Percentiles rank a stretch among this genome's conserved stretches.
Evolutionary conservation across 1,284 basidiomycete genomes (phyloP).

Genomic region (Cutaneotrichosporon cyanovorans): DNA sequence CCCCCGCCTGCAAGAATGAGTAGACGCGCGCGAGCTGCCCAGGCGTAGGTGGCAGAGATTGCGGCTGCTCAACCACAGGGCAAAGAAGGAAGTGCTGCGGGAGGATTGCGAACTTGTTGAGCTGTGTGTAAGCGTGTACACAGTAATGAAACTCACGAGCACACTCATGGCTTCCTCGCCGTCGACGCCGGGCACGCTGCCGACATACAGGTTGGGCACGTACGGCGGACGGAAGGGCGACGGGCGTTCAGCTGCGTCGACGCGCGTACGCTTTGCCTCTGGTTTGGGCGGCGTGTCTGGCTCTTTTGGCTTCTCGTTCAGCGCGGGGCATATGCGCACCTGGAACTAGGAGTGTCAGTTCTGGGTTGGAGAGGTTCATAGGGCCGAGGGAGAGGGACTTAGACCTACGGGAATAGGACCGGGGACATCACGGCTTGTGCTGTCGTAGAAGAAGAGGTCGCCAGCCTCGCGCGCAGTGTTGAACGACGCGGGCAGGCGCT

Average conservation of each 20-base stretch:
- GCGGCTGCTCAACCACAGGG: constrained; percentile 46
- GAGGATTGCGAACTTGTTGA: constrained; percentile 60
- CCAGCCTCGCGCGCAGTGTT: constrained; percentile 58
- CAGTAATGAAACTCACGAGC: constrained; percentile 53
- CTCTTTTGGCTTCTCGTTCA: constrained; percentile 69
- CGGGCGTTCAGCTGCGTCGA: constrained; percentile 5
- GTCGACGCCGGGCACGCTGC: constrained; percentile 59
- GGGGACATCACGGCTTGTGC: constrained; percentile 54
- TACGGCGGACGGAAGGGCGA: constrained; percentile 79
- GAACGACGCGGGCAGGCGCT: constrained; percentile 55
- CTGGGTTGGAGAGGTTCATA: background rate
- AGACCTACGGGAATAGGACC: constrained; percentile 7
- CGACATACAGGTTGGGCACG: constrained; percentile 61
- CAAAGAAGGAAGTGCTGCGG: constrained; percentile 68
- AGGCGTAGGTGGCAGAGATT: constrained; percentile 68
- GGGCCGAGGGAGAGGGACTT: background rate
- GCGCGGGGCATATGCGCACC: constrained; percentile 68
- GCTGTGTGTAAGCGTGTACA: constrained; percentile 9
- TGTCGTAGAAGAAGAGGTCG: constrained; percentile 69
- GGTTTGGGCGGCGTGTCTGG: constrained; percentile 7
- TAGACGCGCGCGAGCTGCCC: constrained; percentile 68
- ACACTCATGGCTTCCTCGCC: constrained; percentile 61
- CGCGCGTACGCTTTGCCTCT: constrained; percentile 30
- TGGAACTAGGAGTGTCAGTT: constrained; percentile 55
- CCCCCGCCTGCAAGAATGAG: constrained; percentile 59